A percentile compares a stretch with the other conserved stretches of the same genome.
Evolutionary conservation across 805 yeast species (phyloP).

Genomic region (Scheffersomyces spartinae): DNA sequence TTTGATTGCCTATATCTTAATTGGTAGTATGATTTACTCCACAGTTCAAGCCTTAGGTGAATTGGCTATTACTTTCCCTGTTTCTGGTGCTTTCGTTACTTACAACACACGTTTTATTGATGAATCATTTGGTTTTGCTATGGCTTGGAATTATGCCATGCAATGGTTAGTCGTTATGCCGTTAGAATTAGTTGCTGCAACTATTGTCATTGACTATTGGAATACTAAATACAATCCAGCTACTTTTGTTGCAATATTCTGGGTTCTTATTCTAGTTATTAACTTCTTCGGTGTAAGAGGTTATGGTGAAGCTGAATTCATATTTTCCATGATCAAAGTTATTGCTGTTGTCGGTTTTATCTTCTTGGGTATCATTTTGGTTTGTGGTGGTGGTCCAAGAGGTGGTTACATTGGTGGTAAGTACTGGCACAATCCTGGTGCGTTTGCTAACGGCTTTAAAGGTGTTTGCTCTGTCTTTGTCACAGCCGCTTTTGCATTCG

Average conservation of each 20-base stretch:
- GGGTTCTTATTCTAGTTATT: slow-evolving; percentile 13
- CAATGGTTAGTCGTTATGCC: slow-evolving; percentile 15
- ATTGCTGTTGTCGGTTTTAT: slow-evolving; percentile 48
- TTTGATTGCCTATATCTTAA: slow-evolving; percentile 10
- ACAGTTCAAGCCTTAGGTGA: slow-evolving; percentile 29
- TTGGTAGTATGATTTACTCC: slow-evolving; percentile 11
- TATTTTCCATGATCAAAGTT: slow-evolving; percentile 47
- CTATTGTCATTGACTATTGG: slow-evolving; percentile 12
- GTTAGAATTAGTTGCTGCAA: slow-evolving; percentile 15
- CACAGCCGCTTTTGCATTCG: slow-evolving; percentile 67
- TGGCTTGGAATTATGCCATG: slow-evolving; percentile 17
- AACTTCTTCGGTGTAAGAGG: slow-evolving; percentile 40
- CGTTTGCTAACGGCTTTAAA: slow-evolving; percentile 54
- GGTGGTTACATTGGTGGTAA: slow-evolving; percentile 45
- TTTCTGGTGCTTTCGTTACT: slow-evolving; percentile 17
- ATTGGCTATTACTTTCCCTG: slow-evolving; percentile 29
- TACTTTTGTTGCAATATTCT: slow-evolving; percentile 16
- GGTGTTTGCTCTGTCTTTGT: slow-evolving; percentile 64
- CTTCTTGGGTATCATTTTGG: slow-evolving; percentile 44
- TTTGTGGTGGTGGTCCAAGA: slow-evolving; percentile 45
- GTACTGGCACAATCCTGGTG: slow-evolving; percentile 58
- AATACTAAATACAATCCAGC: slow-evolving; percentile 14
- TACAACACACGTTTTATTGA: slow-evolving; percentile 16
- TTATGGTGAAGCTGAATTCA: slow-evolving; percentile 60
- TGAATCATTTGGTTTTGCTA: slow-evolving; percentile 15